Base-by-base conservation (phyloP, 768 basidiomycete genomes). In the Russula sp. region DNA sequence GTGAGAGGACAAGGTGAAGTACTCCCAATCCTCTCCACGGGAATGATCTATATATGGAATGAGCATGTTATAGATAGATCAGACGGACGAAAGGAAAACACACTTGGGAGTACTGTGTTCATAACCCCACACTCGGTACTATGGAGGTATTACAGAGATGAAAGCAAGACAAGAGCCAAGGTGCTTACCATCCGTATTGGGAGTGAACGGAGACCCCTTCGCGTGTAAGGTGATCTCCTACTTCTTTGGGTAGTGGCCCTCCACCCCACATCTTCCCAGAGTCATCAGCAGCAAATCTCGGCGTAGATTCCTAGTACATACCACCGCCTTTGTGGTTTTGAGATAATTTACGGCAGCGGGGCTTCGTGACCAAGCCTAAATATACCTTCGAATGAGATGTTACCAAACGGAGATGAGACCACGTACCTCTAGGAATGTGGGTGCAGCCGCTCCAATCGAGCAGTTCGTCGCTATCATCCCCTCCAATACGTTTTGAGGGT, bases 401-500 rank as follows among this genome's bases (percentile, higher is more conserved):
- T 25, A 36, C 5, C 18, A 41, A 47, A 25, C 8, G 47, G 56
- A 1, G 34, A 20, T 22, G 53, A 2, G 29, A 14, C 22, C 20
- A 39, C 59, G 3, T 57, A 74, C 75, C 68, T 76, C 73, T 11
- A 76, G 48, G 57, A 76, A 73, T 3, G 69, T 59, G 0, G 75
- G 75, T 5, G 74, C 72, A 53, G 66, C 69, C 35, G 65, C 68
- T 7, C 70, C 63, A n/a, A 73, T 56, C 2, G 69, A 62, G 36
- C 67, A 64, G 0, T 66, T 58, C 0, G 70, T 67, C 5, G 64
- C 68, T 1, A 70, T 58, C 29, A 70, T 66, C 9, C 65, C 69
- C 18, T 68, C 64, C 16, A 73, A 66, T 25, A 74, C 67, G 14
- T 66, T 69, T 18, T 71, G 69, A 1, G 75, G 68, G 32, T 72